Conservation (phyloP, 768 basidiomycete species). For the Paxillus ammoniavirescens region DNA sequence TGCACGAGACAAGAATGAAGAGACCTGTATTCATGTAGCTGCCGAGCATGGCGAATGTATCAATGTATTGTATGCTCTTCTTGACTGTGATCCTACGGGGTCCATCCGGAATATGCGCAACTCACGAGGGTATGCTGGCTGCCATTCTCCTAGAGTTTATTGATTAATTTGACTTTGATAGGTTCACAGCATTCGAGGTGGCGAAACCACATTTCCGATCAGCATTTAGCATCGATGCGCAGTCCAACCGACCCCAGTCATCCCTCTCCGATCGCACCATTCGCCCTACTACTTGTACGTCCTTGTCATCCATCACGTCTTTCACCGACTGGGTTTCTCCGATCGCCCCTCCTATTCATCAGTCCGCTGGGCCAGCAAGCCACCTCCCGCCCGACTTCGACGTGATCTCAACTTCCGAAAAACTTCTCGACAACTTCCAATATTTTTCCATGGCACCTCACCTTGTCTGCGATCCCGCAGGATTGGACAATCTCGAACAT, state of each 20-base stretch:
- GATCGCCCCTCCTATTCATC: conserved; percentile 14
- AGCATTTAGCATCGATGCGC: conserved; percentile 55
- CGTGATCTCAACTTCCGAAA: conserved; percentile 41
- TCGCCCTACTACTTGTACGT: conserved; percentile 39
- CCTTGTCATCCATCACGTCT: conserved; percentile 51
- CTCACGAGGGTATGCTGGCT: conserved; percentile 58
- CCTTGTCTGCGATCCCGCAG: conserved; percentile 36
- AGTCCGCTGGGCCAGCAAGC: conserved; percentile 34
- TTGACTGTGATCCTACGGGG: conserved; percentile 62
- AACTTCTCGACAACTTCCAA: conserved; percentile 55
- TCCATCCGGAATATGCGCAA: conserved; percentile 61
- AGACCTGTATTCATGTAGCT: conserved; percentile 79
- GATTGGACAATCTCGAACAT: conserved; percentile 43
- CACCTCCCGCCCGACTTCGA: conserved; percentile 44
- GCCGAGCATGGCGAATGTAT: conserved; percentile 71
- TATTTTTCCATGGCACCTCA: conserved; percentile 42
- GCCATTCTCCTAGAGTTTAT: background rate
- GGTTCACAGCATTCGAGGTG: conserved; percentile 64
- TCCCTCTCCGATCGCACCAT: conserved; percentile 56
- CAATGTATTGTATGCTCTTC: conserved; percentile 58
- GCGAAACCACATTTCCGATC: conserved; percentile 64
- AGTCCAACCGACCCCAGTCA: conserved; percentile 48
- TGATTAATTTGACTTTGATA: conserved; percentile 1
- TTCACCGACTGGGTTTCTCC: conserved; percentile 34
- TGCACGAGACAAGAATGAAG: conserved; percentile 62